These are phyloP conservation scores for Lagerstroemia speciosa DNA, from an alignment of 345 rosid species.

Conservation along the genomic window DNA sequence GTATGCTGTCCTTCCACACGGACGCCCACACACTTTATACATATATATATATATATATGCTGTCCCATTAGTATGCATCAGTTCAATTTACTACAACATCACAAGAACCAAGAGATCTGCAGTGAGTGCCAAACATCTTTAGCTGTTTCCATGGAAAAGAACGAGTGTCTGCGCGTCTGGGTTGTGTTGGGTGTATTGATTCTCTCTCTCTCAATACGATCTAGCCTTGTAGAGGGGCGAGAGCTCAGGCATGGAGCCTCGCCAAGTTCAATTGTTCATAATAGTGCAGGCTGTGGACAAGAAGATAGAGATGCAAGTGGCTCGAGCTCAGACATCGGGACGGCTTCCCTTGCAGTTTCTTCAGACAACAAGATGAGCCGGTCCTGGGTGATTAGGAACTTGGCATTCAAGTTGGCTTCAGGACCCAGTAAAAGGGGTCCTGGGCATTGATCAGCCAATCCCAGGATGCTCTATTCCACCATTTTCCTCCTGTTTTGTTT, in stretches of 20 bases:
- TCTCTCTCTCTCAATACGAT: background rate
- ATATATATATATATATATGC: too few relatives aligned
- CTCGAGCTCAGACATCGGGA: background rate
- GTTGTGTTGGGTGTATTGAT: background rate
- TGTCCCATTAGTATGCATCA: background rate
- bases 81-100: background rate
- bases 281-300: background rate
- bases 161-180: background rate
- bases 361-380: conserved; percentile 13
- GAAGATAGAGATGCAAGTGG: conserved; percentile 3
- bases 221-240: background rate
- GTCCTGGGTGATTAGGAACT: conserved; percentile 20
- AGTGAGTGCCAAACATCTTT: background rate
- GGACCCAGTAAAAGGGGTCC: conserved; percentile 79
- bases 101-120: background rate
- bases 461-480: background rate
- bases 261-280: background rate
- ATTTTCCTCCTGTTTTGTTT: background rate
- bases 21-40: too few relatives aligned
- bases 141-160: background rate
- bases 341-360: conserved; percentile 18
- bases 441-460: conserved; percentile 33
- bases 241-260: background rate
- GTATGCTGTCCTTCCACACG: too few relatives aligned
- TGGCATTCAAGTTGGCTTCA: conserved; percentile 49